Evolutionary conservation across 2,329 filamentous ascomycete species (phyloP).

Genomic region (Sporothrix schenckii): DNA sequence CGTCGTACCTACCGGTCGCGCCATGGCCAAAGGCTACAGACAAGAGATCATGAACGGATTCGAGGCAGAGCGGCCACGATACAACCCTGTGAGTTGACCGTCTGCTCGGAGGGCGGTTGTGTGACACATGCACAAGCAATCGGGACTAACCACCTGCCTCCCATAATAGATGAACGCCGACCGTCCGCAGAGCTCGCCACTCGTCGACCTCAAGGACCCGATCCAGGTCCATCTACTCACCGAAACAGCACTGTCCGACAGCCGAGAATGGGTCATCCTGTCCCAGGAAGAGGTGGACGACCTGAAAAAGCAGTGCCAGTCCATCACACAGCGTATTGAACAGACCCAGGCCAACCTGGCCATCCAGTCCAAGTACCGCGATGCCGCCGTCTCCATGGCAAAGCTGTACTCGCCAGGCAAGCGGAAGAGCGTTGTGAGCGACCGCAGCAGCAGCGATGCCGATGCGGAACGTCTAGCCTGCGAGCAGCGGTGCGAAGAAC

Average conservation of each 20-base stretch:
- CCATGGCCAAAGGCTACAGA: constrained; percentile 62
- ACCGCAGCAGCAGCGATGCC: constrained; percentile 59
- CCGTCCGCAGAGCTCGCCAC: constrained; percentile 58
- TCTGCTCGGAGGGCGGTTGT: not conserved
- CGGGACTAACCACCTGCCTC: not conserved
- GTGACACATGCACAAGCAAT: not conserved
- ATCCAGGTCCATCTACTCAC: constrained; percentile 90
- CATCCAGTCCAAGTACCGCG: constrained; percentile 90
- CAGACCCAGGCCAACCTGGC: constrained; percentile 79
- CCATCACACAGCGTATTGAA: constrained; percentile 75
- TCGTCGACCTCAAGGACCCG: constrained; percentile 67
- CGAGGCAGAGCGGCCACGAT: constrained; percentile 57
- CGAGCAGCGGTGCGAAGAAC: constrained; percentile 80
- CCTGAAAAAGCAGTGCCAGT: constrained; percentile 82
- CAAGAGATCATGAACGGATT: constrained; percentile 58
- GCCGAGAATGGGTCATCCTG: constrained; percentile 79
- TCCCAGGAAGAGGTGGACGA: constrained; percentile 90
- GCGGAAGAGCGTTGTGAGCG: constrained; percentile 55
- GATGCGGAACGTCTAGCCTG: constrained; percentile 75
- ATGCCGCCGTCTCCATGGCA: constrained; percentile 85
- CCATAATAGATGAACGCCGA: constrained; percentile 53
- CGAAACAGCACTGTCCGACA: constrained; percentile 90
- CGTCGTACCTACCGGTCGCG: constrained; percentile 50
- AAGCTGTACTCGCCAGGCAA: constrained; percentile 70
- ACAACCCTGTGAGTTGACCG: constrained; percentile 56